Conservation (phyloP, 148 eudicot species). For the Fagopyrum tataricum region DNA sequence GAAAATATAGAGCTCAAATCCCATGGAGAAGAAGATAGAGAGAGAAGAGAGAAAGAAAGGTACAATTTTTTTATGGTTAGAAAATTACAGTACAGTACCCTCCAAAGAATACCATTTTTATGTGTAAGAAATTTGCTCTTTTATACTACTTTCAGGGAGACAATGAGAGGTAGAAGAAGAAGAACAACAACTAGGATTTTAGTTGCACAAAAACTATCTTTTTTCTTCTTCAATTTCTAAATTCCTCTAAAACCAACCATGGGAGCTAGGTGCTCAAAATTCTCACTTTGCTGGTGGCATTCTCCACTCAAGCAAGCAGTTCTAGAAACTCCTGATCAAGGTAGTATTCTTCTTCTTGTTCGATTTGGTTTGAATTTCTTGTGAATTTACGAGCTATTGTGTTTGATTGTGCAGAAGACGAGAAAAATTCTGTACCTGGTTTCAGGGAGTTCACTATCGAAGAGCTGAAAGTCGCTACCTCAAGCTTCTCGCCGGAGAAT, state of each 20-base stretch:
- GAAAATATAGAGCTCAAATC: constrained; percentile 3
- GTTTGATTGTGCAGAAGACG: constrained; percentile 18
- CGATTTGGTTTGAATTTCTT: not conserved
- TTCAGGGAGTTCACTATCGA: constrained; percentile 50
- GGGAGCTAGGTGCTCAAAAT: constrained; percentile 58
- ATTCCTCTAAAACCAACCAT: constrained; percentile 14
- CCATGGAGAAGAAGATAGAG: constrained; percentile 1
- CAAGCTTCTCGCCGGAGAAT: constrained; percentile 39
- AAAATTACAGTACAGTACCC: not conserved
- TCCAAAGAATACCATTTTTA: constrained; percentile 12
- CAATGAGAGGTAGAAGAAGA: not conserved
- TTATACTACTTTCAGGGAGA: constrained; percentile 11
- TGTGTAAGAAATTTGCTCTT: constrained; percentile 15
- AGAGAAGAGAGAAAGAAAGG: not conserved
- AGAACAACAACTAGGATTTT: not conserved
- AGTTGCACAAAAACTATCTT: not conserved
- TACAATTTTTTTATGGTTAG: not conserved
- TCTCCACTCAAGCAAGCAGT: constrained; percentile 49
- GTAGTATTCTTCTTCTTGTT: not conserved
- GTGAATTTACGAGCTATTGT: not conserved
- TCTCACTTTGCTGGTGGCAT: constrained; percentile 55
- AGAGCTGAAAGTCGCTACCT: constrained; percentile 47
- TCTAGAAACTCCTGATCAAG: constrained; percentile 39
- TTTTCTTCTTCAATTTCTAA: not conserved
- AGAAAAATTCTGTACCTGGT: constrained; percentile 24